Base-by-base conservation (phyloP, 2,329 filamentous ascomycete species). In the Diplodia scrobiculata region DNA sequence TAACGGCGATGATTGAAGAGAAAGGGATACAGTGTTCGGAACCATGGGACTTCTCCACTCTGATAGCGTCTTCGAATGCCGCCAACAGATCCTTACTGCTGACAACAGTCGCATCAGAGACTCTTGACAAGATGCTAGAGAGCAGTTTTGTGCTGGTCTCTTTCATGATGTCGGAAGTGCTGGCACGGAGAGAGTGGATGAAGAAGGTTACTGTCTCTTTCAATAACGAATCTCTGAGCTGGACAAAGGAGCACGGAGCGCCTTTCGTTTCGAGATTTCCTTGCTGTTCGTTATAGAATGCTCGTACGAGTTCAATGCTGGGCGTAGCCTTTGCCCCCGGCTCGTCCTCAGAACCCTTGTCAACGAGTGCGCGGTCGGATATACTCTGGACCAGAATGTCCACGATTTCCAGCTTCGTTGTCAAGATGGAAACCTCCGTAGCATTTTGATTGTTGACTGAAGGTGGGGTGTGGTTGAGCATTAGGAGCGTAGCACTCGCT, bases 401-500 rank as follows among this genome's bases (percentile, higher is more conserved):
- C 41, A 71, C 66, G 64, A 79, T 77, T 48, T 78, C 74, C 41
- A 78, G 70, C 75, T 53, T 47, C 67, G 65, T 50, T 50, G 53
- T 67, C 51, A 58, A 27, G 17, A 63, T 64, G 11, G 17, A n/a
- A n/a, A 53, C 19, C 21, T 25, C 36, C 10, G 53, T 14, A 13
- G 48, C 65, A 25, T 68, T 54, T 11, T 70, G 45, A 17, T 14
- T n/a, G 5, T n/a, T n/a, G 21, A 13, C 32, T 11, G 34, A n/a
- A 9, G 41, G 21, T 6, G 41, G 29, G 14, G 58, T n/a, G 32
- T 45, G 59, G 52, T 79, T 79, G 68, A 84, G 75, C 52, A 81
- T 80, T 11, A 79, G 74, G 7, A 87, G 78, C 29, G 90, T 81
- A 3, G 88, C 86, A n/a, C 96, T 77, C 2, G 87, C 84, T 63